Evolutionary conservation across 768 basidiomycete species (phyloP).

Genomic region (Gymnopilus dilepis): DNA sequence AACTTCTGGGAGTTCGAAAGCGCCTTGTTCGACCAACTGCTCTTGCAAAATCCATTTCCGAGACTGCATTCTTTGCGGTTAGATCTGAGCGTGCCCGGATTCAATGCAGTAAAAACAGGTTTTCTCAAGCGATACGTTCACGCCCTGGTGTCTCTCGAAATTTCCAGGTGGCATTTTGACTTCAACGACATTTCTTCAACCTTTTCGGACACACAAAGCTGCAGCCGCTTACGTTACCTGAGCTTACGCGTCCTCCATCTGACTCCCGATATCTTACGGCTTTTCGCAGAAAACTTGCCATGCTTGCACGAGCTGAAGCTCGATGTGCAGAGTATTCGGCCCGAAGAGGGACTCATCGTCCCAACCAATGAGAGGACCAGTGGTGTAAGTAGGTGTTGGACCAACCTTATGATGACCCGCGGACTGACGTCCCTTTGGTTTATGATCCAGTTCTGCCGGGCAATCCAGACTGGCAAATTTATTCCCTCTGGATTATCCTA

Average conservation of each 20-base stretch:
- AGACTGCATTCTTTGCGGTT: not conserved
- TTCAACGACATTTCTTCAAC: not conserved
- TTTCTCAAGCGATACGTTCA: not conserved
- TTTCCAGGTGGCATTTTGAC: not conserved
- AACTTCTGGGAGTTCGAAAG: not conserved
- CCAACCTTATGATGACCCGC: not conserved
- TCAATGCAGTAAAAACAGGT: not conserved
- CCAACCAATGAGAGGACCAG: not conserved
- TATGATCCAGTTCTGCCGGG: slow-evolving; percentile 3
- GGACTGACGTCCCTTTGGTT: not conserved
- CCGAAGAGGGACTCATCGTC: not conserved
- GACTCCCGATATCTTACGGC: slow-evolving; percentile 5
- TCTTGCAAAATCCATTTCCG: not conserved
- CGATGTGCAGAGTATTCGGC: not conserved
- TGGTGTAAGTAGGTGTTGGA: not conserved
- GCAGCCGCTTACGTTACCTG: not conserved
- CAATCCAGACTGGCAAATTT: slow-evolving; percentile 10
- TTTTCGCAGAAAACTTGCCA: slow-evolving; percentile 9
- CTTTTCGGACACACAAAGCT: not conserved
- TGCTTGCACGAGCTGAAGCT: not conserved
- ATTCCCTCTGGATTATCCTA: not conserved
- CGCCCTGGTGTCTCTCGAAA: not conserved
- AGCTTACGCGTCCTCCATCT: not conserved
- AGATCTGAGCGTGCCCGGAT: not conserved
- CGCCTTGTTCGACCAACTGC: not conserved